These are phyloP conservation scores for Potentilla sterilis DNA, from an alignment of 306 rosid species.

Conservation along the genomic window DNA sequence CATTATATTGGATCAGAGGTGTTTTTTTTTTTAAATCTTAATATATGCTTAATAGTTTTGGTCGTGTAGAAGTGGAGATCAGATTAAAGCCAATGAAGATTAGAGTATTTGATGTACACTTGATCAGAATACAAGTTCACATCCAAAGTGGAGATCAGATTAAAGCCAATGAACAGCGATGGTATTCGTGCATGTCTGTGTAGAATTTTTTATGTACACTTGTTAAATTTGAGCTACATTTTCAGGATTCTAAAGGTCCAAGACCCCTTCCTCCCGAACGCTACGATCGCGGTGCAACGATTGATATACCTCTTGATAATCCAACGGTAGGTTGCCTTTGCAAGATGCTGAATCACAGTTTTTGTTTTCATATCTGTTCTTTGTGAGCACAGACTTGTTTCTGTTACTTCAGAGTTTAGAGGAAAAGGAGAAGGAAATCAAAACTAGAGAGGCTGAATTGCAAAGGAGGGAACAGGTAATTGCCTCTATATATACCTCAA, in stretches of 20 bases:
- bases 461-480: conserved; percentile 83
- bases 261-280: conserved; percentile 82
- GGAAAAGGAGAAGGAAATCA: conserved; percentile 84
- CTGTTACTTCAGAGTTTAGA: conserved; percentile 50
- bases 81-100: neutral
- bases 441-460: conserved; percentile 81
- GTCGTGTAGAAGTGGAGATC: too few species aligned
- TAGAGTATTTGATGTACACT: neutral
- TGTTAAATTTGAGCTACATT: conserved; percentile 22
- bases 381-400: conserved; percentile 17
- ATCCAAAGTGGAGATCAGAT: too few species aligned
- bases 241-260: conserved; percentile 59
- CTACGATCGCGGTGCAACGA: conserved; percentile 68
- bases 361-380: conserved; percentile 17
- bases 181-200: neutral
- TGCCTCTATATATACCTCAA: conserved; percentile 24
- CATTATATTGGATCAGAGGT: neutral
- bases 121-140: too few species aligned
- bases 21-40: neutral
- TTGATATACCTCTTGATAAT: conserved; percentile 68
- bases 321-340: conserved; percentile 42
- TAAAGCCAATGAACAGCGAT: too few species aligned
- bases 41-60: too few species aligned
- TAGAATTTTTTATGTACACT: neutral
- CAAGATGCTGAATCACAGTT: conserved; percentile 24